These are phyloP conservation scores for Blastomyces gilchristii DNA, from an alignment of 2,329 filamentous ascomycete species.

Conservation along the genomic window DNA sequence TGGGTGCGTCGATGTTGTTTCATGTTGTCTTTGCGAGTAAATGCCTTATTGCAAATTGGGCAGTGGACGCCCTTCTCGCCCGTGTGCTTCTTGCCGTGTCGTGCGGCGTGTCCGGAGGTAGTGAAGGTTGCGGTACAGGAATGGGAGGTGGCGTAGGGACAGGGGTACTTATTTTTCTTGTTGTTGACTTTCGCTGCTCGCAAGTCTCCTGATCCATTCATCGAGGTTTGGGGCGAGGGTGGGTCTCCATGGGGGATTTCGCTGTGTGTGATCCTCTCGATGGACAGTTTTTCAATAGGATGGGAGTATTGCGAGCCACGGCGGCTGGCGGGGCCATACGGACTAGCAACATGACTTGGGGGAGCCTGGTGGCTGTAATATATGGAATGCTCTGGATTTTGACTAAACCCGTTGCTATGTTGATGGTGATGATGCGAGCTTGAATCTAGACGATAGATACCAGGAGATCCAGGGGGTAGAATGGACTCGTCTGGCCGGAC, in stretches of 20 bases:
- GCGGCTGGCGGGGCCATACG: neutral
- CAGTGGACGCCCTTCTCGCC: constrained; percentile 59
- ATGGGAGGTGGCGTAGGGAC: constrained; percentile 50
- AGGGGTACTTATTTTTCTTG: constrained; percentile 56
- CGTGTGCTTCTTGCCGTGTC: constrained; percentile 58
- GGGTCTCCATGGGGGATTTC: constrained; percentile 15
- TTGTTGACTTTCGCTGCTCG: constrained; percentile 17
- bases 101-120: constrained; percentile 56
- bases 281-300: constrained; percentile 1
- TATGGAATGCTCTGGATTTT: neutral
- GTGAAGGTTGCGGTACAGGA: constrained; percentile 54
- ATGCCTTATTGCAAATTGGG: constrained; percentile 57
- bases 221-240: constrained; percentile 22
- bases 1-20: constrained; percentile 58
- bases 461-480: neutral
- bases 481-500: constrained; percentile 6
- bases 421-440: neutral
- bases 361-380: neutral
- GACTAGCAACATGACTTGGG: neutral
- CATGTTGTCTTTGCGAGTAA: constrained; percentile 61
- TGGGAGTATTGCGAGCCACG: neutral
- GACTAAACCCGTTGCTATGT: neutral
- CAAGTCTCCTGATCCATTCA: constrained; percentile 20
- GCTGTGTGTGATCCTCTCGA: neutral
- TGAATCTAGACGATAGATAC: neutral